Evolutionary conservation across 2,329 filamentous ascomycete genomes (phyloP).

Genomic region (Diaporthe destruens): DNA sequence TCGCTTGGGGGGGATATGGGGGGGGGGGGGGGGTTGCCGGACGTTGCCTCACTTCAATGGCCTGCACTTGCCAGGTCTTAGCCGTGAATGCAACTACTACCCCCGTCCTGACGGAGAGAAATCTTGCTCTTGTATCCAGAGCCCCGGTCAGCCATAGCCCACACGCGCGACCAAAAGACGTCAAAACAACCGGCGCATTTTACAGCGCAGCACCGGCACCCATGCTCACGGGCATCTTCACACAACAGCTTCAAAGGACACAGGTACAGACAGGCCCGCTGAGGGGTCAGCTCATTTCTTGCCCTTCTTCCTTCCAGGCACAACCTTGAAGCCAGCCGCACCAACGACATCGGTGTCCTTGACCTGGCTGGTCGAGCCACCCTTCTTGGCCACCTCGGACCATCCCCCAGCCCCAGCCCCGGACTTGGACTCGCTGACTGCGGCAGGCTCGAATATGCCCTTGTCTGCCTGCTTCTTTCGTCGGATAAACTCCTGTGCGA

Average conservation of each 20-base stretch:
- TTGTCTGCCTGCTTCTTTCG: conserved; percentile 94
- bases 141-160: background rate
- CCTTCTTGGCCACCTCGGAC: conserved; percentile 98
- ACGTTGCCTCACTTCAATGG: background rate
- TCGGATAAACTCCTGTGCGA: conserved; percentile 93
- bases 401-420: conserved; percentile 76
- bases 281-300: conserved; percentile 67
- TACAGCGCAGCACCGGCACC: background rate
- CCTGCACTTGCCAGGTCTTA: background rate
- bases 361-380: conserved; percentile 64
- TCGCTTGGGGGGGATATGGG: too few species aligned
- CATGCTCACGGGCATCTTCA: background rate
- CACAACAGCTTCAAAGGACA: background rate
- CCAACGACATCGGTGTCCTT: conserved; percentile 52
- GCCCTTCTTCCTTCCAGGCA: conserved; percentile 92
- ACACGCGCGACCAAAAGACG: background rate
- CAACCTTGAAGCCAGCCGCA: conserved; percentile 84
- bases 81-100: background rate
- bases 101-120: background rate
- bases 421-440: conserved; percentile 62
- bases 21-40: too few species aligned
- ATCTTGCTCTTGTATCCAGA: background rate
- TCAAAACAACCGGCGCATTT: background rate
- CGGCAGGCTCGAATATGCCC: conserved; percentile 77
- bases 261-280: background rate